A percentile compares a stretch with the other conserved stretches of the same genome.
phyloP scores from a whole-genome alignment of 805 yeast species.

The Kockiozyma suomiensis region DNA sequence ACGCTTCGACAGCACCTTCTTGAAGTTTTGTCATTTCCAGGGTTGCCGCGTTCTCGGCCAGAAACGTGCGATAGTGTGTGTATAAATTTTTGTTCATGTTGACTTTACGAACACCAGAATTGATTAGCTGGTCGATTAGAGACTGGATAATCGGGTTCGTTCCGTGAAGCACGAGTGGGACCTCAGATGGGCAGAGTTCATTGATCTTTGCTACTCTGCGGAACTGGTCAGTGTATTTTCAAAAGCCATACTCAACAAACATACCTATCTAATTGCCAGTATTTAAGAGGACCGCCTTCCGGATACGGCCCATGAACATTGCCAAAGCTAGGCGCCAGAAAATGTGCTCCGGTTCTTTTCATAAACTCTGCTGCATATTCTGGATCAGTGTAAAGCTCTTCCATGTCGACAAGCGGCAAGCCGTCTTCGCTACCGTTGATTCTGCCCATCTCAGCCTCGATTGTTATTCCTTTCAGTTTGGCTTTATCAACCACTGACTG shows the following conservation, averaged over 20 bases:
- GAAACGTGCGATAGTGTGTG: conserved; percentile 39
- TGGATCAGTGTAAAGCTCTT: conserved; percentile 43
- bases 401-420: conserved; percentile 37
- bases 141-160: conserved; percentile 37
- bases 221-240: not conserved
- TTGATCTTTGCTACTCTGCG: conserved; percentile 6
- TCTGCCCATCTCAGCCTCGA: conserved; percentile 47
- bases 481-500: conserved; percentile 41
- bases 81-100: conserved; percentile 43
- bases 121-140: conserved; percentile 27
- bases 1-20: conserved; percentile 37
- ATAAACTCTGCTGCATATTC: conserved; percentile 42
- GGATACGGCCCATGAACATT: conserved; percentile 46
- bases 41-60: conserved; percentile 35
- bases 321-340: conserved; percentile 46
- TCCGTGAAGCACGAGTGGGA: conserved; percentile 43
- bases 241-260: not conserved
- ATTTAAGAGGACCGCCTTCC: conserved; percentile 41
- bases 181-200: not conserved
- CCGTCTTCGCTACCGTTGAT: conserved; percentile 48
- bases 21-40: conserved; percentile 39
- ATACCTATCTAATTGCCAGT: conserved; percentile 37
- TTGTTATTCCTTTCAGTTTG: conserved; percentile 39
- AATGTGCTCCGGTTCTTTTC: conserved; percentile 43
- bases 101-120: conserved; percentile 43